phyloP scores from a whole-genome alignment of 2,329 filamentous ascomycete genomes.

The Hypoxylon sp. region DNA sequence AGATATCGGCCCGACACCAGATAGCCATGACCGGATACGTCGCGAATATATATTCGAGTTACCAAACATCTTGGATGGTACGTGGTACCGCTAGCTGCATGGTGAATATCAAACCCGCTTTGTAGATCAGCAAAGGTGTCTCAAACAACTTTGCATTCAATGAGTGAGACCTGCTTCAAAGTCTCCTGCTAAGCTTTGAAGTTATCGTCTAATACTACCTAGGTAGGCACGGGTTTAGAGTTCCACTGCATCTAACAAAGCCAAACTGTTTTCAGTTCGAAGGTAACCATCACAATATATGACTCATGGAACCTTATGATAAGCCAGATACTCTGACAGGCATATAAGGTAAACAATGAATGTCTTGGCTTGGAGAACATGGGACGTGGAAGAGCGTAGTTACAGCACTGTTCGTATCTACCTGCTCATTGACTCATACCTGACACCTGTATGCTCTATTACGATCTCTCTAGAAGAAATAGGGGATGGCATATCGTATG shows the following conservation, averaged over 20 bases:
- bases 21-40: constrained; percentile 37
- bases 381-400: background rate
- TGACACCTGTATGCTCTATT: background rate
- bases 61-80: background rate
- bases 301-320: background rate
- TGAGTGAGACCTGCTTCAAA: constrained; percentile 9
- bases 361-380: background rate
- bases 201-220: background rate
- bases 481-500: background rate
- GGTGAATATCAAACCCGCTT: constrained; percentile 6
- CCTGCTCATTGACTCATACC: background rate
- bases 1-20: constrained; percentile 31
- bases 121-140: background rate
- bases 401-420: background rate
- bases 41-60: constrained; percentile 35
- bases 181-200: background rate
- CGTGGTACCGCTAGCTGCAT: background rate
- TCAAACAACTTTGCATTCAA: background rate
- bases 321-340: background rate
- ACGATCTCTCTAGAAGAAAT: background rate
- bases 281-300: background rate
- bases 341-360: background rate
- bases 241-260: constrained; percentile 4
- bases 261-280: background rate
- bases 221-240: background rate